A percentile compares a stretch with the other conserved stretches of the same genome.
These are phyloP conservation scores for Tephrocybe sp. DNA, from an alignment of 768 basidiomycete genomes.

Conservation along the genomic window DNA sequence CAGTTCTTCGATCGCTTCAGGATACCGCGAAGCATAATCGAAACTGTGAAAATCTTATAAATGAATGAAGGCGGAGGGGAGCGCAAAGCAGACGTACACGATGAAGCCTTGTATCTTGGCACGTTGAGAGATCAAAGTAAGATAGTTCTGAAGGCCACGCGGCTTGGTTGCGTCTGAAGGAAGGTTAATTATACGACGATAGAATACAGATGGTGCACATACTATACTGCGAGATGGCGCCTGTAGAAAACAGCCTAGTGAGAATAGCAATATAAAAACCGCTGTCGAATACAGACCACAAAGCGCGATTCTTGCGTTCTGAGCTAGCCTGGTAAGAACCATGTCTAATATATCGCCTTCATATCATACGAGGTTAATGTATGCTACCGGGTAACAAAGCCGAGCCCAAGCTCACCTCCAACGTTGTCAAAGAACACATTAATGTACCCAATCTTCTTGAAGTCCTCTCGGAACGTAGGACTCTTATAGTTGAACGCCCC, in stretches of 20 bases:
- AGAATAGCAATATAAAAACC: no score
- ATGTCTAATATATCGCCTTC: slow-evolving; percentile 82
- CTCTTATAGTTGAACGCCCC: slow-evolving; percentile 88
- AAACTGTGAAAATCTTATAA: slow-evolving; percentile 41
- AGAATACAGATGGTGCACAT: slow-evolving; percentile 19
- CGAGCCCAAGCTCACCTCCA: slow-evolving; percentile 43
- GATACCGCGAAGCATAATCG: slow-evolving; percentile 68
- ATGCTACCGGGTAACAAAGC: background rate
- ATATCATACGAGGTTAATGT: slow-evolving; percentile 18
- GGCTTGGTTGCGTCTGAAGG: slow-evolving; percentile 55
- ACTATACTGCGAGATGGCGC: slow-evolving; percentile 88
- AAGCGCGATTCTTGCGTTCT: slow-evolving; percentile 72
- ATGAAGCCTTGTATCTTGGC: slow-evolving; percentile 86
- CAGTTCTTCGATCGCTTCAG: slow-evolving; percentile 57
- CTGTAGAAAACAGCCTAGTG: slow-evolving; percentile 30
- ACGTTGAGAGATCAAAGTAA: slow-evolving; percentile 71
- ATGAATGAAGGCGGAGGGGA: background rate
- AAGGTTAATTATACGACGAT: background rate
- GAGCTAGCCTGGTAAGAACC: slow-evolving; percentile 70
- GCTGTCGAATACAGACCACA: slow-evolving; percentile 61
- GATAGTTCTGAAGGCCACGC: slow-evolving; percentile 65
- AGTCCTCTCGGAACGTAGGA: slow-evolving; percentile 64
- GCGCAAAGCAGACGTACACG: slow-evolving; percentile 53
- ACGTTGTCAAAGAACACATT: slow-evolving; percentile 89
- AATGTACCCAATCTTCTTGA: slow-evolving; percentile 76